Evolutionary conservation across 2,329 filamentous ascomycete genomes (phyloP), one percentile per base, ranked within the genome.

Genomic region (Fusarium globosum): DNA sequence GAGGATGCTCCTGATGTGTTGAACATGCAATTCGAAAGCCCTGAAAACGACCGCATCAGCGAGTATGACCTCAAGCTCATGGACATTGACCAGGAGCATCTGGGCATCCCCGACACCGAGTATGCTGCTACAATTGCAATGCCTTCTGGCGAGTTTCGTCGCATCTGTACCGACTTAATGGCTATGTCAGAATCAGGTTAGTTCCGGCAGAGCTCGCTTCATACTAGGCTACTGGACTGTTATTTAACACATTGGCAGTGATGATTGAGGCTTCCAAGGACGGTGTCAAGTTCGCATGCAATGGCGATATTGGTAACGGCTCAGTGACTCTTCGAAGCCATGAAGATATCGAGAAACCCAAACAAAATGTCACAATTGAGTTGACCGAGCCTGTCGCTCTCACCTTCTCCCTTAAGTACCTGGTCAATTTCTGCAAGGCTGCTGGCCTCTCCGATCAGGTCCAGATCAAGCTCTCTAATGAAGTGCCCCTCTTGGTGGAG

Each of bases 1-100:
- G 96, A 98, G 82, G 97, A 99, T 83, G 92, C 94, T 43, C 96
- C 96, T 53, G 96, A 99, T 85, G 94, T 95, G 55, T 91, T 99
- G 79, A 98, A 97, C 88, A 88, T 99, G 75, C 90, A 95, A 78
- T 99, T 99, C 82, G 97, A 99, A 91, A 97, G 91, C 87, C 87
- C 89, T 76, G 91, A 93, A 81, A 93, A 90, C 79, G 96, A 99
- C 85, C 90, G 96, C 76, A 90, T 99, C 81, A 97, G 94, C 89
- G 97, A 99, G 88, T 99, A 99, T 84, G 96, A 99, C 84, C 93
- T 99, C 85, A 99, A 99, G 89, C 91, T 99, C 83, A 99, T 99
- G 96, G 96, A 99, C 83, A 99, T 99, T 83, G 96, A 99, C 85
- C 97, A 99, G 87, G 96, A 99, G 89, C 96, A 99, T 84, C 87